Evolutionary conservation across 2,329 filamentous ascomycete genomes (phyloP).

Genomic region (Aspergillus fumigatus): DNA sequence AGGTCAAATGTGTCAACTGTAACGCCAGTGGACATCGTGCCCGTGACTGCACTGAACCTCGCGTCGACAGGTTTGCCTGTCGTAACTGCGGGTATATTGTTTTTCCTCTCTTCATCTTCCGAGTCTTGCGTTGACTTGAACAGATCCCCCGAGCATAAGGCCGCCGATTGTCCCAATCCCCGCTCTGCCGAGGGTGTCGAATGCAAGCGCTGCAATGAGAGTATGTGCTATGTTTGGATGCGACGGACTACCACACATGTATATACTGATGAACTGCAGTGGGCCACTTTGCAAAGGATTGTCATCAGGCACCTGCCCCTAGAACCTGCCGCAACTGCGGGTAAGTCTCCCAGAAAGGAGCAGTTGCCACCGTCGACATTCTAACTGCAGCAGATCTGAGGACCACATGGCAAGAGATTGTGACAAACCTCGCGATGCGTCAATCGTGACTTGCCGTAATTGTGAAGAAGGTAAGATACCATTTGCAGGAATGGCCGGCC

Average conservation of each 20-base stretch:
- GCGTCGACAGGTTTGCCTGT: constrained; percentile 40
- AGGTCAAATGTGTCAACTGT: constrained; percentile 51
- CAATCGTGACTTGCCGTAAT: constrained; percentile 42
- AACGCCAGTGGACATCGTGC: constrained; percentile 44
- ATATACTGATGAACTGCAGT: constrained; percentile 21
- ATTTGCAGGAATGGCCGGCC: neutral
- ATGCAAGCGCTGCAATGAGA: constrained; percentile 41
- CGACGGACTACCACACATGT: neutral
- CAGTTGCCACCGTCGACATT: neutral
- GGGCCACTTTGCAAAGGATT: constrained; percentile 46
- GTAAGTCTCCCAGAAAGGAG: constrained; percentile 21
- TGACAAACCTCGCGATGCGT: constrained; percentile 38
- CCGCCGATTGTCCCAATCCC: constrained; percentile 46
- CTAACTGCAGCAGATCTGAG: constrained; percentile 31
- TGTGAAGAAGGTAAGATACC: constrained; percentile 38
- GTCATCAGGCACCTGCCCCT: constrained; percentile 32
- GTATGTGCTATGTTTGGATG: constrained; percentile 17
- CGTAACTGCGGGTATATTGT: constrained; percentile 49
- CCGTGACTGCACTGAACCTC: constrained; percentile 43
- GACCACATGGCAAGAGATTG: constrained; percentile 43
- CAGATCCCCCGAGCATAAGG: constrained; percentile 43
- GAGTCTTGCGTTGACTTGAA: constrained; percentile 13
- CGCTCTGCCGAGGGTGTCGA: constrained; percentile 42
- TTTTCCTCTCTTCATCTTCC: neutral
- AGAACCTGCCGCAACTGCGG: constrained; percentile 44